phyloP scores from a whole-genome alignment of 2,329 filamentous ascomycete genomes.

The Penicillium sp. region DNA sequence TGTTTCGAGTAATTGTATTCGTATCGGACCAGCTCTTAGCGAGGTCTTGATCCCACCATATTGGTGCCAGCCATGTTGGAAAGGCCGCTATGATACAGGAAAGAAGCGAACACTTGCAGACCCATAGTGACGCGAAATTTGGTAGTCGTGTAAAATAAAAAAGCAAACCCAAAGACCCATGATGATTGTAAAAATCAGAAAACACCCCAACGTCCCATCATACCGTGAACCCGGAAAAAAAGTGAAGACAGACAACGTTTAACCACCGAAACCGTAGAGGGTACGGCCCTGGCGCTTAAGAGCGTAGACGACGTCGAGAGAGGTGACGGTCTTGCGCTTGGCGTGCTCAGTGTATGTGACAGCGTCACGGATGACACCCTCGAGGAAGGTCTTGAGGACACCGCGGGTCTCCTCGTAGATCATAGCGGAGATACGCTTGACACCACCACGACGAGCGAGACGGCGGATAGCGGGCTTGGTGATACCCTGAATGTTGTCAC shows the following conservation, averaged over 20 bases:
- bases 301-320: slow-evolving; percentile 60
- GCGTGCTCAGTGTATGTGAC: slow-evolving; percentile 80
- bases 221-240: slow-evolving; percentile 43
- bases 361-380: slow-evolving; percentile 73
- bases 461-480: slow-evolving; percentile 97
- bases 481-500: slow-evolving; percentile 99
- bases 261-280: slow-evolving; percentile 87
- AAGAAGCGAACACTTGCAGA: background rate
- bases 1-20: slow-evolving; percentile 30
- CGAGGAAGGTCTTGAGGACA: slow-evolving; percentile 79
- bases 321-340: slow-evolving; percentile 60
- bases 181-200: slow-evolving; percentile 37
- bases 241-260: slow-evolving; percentile 45
- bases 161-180: slow-evolving; percentile 44
- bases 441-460: slow-evolving; percentile 98
- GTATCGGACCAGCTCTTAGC: slow-evolving; percentile 29
- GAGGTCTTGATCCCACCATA: slow-evolving; percentile 26
- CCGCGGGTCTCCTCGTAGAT: slow-evolving; percentile 80
- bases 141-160: slow-evolving; percentile 36
- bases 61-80: slow-evolving; percentile 35
- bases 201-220: slow-evolving; percentile 45
- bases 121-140: slow-evolving; percentile 28
- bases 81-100: slow-evolving; percentile 44
- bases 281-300: slow-evolving; percentile 64
- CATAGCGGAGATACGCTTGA: slow-evolving; percentile 99